Percentiles rank a stretch among this genome's conserved stretches.
phyloP scores from a whole-genome alignment of 768 basidiomycete genomes.

The Leccinellum rugosiceps region DNA sequence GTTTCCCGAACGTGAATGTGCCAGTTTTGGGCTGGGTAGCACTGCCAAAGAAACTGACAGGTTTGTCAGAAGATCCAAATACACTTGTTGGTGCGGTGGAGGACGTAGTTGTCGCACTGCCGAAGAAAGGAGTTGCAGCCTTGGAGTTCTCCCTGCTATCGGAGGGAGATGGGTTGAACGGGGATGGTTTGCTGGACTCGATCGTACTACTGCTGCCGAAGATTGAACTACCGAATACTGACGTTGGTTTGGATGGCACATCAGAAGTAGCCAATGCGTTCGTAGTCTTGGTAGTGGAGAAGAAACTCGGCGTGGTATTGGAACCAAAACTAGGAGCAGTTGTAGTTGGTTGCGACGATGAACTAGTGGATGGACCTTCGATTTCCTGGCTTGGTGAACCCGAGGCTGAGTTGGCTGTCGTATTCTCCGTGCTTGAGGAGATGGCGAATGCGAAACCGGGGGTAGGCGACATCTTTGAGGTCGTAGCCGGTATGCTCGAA shows the following conservation, averaged over 20 bases:
- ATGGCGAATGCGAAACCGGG: constrained; percentile 19
- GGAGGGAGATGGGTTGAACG: constrained; percentile 7
- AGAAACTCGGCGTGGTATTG: constrained; percentile 21
- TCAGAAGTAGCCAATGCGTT: constrained; percentile 22
- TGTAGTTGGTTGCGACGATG: constrained; percentile 10
- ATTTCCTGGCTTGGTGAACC: constrained; percentile 11
- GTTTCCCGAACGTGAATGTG: constrained; percentile 30
- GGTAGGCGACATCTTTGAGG: constrained; percentile 5
- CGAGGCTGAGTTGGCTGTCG: constrained; percentile 1
- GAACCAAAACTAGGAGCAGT: constrained; percentile 16
- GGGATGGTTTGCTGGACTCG: constrained; percentile 15
- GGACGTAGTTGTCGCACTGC: constrained; percentile 12
- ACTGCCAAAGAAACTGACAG: constrained; percentile 28
- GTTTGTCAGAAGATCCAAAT: constrained; percentile 25
- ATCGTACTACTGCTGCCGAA: constrained; percentile 19
- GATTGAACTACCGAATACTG: constrained; percentile 24
- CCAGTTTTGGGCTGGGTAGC: constrained; percentile 24
- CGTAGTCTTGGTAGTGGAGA: constrained; percentile 16
- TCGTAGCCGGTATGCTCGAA: constrained; percentile 6
- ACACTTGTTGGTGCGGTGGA: constrained; percentile 14
- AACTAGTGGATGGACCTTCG: constrained; percentile 2
- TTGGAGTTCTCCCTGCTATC: constrained; percentile 18
- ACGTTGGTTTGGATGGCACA: constrained; percentile 17
- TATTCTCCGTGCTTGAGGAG: constrained; percentile 8
- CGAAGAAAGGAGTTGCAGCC: constrained; percentile 14